phyloP scores from a whole-genome alignment of 2,329 filamentous ascomycete species.

The Penicillium aurantiogriseum region DNA sequence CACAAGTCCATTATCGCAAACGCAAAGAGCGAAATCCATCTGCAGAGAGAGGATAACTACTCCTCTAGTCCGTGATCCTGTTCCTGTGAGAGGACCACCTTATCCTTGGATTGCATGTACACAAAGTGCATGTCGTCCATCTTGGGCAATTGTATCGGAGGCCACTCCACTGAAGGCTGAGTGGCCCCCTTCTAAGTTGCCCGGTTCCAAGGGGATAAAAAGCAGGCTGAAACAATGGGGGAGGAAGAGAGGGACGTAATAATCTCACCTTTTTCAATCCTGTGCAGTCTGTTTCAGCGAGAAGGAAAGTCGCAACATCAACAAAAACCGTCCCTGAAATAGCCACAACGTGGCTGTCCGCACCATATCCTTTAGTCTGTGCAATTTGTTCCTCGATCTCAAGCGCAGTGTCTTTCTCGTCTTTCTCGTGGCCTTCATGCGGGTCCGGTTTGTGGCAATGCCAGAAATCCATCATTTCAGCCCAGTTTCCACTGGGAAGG shows the following conservation, averaged over 20 bases:
- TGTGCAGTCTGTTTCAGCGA: conserved; percentile 65
- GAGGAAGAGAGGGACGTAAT: conserved; percentile 2
- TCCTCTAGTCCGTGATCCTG: background rate
- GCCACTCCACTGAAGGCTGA: conserved; percentile 48
- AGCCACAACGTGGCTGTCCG: conserved; percentile 70
- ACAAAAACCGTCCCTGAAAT: conserved; percentile 70
- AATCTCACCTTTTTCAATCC: conserved; percentile 40
- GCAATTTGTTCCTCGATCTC: conserved; percentile 49
- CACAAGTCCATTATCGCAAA: conserved; percentile 12
- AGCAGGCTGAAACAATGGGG: background rate
- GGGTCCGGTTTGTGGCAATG: conserved; percentile 89
- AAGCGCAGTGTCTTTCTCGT: conserved; percentile 36
- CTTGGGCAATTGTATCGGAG: conserved; percentile 61
- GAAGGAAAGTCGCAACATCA: conserved; percentile 73
- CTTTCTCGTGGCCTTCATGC: conserved; percentile 44
- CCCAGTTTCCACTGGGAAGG: conserved; percentile 94
- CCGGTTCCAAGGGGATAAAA: conserved; percentile 28
- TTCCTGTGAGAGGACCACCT: background rate
- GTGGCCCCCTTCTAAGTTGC: conserved; percentile 57
- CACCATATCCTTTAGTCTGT: conserved; percentile 73
- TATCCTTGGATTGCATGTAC: background rate
- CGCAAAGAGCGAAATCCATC: conserved; percentile 38
- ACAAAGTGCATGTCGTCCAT: conserved; percentile 34
- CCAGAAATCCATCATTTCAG: conserved; percentile 99
- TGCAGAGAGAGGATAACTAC: conserved; percentile 36